A percentile compares a stretch with the other conserved stretches of the same genome.
Evolutionary conservation across 2,329 filamentous ascomycete species (phyloP).

Genomic region (Xylaria sp.): DNA sequence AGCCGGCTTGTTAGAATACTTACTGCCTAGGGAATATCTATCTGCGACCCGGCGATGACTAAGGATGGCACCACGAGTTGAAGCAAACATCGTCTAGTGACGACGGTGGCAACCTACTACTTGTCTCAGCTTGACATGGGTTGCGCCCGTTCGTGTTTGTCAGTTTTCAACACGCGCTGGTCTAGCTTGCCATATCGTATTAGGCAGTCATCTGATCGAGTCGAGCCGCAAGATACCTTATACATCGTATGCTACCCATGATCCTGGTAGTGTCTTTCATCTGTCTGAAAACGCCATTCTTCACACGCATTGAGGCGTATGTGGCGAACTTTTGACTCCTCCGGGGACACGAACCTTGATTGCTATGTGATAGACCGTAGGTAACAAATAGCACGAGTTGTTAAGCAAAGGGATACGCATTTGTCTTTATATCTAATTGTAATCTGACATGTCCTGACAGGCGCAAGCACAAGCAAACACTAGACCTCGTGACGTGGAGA

Average conservation of each 20-base stretch:
- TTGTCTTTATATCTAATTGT: not conserved
- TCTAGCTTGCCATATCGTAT: not conserved
- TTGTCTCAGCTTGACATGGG: not conserved
- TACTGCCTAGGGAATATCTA: not conserved
- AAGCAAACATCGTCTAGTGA: not conserved
- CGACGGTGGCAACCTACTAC: not conserved
- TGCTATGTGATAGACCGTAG: too few relatives aligned
- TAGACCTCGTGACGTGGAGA: not conserved
- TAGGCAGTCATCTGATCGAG: constrained; percentile 6
- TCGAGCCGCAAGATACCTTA: not conserved
- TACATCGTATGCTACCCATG: not conserved
- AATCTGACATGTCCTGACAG: not conserved
- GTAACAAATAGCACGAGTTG: not conserved
- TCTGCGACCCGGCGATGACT: not conserved
- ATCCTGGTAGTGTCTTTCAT: not conserved
- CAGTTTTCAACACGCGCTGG: not conserved
- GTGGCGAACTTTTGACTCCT: not conserved
- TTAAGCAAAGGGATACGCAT: not conserved
- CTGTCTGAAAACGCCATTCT: not conserved
- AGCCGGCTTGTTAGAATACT: constrained; percentile 3
- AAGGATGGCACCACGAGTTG: not conserved
- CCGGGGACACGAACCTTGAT: not conserved
- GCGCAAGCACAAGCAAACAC: not conserved
- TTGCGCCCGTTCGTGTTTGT: not conserved
- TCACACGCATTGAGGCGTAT: not conserved